Evolutionary conservation across 129 eudicot species (phyloP), one percentile per base, ranked within the genome.

Genomic region (Mikania micrantha): DNA sequence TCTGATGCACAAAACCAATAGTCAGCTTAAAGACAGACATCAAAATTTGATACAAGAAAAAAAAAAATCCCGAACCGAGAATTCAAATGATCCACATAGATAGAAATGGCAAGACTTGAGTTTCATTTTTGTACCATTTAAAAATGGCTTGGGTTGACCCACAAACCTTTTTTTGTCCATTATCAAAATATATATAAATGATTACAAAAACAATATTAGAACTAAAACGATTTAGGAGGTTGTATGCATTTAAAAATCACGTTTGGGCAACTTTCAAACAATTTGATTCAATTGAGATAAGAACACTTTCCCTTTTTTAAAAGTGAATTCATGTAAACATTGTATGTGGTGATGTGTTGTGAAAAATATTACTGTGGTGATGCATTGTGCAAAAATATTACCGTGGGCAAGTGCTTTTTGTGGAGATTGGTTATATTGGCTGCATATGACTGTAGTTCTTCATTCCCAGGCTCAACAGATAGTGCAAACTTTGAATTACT

Each of bases 401-500:
- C 98, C 87, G 98, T 92, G 63, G 98, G 95, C 74, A 88, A 66
- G 50, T 91, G 85, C 84, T 92, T 92, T 25, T 79, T 78, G 47
- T 89, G 83, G 32, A 92, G 89, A 65, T 80, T 75, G 56, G 91
- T 80, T 16, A 92, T 58, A 35, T 73, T 81, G 66, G 96, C 64
- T 15, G 98, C 94, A 82, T 85, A 92, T 28, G 91, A 80, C 63
- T 84, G 83, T 66, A 92, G 81, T 40, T 80, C 94, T 74, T 76
- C 69, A 71, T 91, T 91, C 64, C 86, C 85, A 56, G 98, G 98
- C 57, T 91, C 96, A 77, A 88, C 66, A 45, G 94, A 86, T 60
- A 91, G 74, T 50, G 98, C 98, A 78, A 91, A 91, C 87, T 85
- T 91, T 44, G 91, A 83, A 85, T 91, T 91, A 78, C 95, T 88